phyloP scores from a whole-genome alignment of 1,284 basidiomycete genomes.

The Ganoderma leucocontextum region DNA sequence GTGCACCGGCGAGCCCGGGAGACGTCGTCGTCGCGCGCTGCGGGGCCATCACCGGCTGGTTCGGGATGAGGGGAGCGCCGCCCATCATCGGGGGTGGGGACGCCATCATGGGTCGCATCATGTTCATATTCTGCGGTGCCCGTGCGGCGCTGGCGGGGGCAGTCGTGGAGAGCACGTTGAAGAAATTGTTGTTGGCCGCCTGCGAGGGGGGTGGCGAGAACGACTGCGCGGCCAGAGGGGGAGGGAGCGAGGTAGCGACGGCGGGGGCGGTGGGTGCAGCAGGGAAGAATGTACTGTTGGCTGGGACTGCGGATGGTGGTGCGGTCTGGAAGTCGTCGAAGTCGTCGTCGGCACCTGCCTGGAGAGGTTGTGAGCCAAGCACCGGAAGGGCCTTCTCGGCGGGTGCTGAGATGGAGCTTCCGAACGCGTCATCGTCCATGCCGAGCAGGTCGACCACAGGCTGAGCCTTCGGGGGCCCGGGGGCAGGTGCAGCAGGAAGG shows the following conservation, averaged over 20 bases:
- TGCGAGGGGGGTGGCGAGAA: constrained; percentile 24
- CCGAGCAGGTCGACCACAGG: constrained; percentile 53
- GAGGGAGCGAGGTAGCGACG: constrained; percentile 29
- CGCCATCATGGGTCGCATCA: constrained; percentile 25
- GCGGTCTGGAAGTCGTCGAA: constrained; percentile 93
- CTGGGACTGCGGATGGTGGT: constrained; percentile 52
- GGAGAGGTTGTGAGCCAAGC: constrained; percentile 38
- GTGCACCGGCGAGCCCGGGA: constrained; percentile 31
- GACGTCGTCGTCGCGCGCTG: constrained; percentile 33
- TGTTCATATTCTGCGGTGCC: constrained; percentile 29
- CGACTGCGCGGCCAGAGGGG: constrained; percentile 30
- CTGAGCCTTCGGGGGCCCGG: constrained; percentile 50
- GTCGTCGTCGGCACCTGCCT: constrained; percentile 70
- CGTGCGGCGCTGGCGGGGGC: constrained; percentile 29
- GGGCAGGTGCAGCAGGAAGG: constrained; percentile 52
- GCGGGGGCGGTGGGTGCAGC: constrained; percentile 23
- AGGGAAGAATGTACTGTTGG: constrained; percentile 45
- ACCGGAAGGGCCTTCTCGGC: constrained; percentile 69
- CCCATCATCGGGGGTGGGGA: constrained; percentile 33
- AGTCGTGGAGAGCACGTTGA: constrained; percentile 35
- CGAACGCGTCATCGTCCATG: constrained; percentile 76
- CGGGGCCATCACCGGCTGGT: constrained; percentile 26
- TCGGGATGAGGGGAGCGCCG: constrained; percentile 30
- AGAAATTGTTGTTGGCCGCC: constrained; percentile 26
- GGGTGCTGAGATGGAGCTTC: constrained; percentile 27